Conservation (phyloP, 2,329 filamentous ascomycete species). For the Basipetospora chlamydospora region DNA sequence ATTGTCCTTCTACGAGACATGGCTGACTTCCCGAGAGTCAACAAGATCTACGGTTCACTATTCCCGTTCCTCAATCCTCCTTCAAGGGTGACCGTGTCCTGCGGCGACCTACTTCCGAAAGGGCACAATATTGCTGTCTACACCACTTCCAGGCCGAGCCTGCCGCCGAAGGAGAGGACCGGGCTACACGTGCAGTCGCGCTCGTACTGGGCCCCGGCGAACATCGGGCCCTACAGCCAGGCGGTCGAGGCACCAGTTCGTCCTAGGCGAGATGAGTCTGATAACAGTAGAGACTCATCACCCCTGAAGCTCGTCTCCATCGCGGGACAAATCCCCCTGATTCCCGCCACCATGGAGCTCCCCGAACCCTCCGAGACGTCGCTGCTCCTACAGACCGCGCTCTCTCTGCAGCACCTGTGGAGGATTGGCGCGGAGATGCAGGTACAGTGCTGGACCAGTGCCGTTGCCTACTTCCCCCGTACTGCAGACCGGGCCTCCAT, state of each 20-base stretch:
- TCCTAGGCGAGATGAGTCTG: too few species aligned
- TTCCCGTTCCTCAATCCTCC: constrained; percentile 73
- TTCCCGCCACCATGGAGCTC: constrained; percentile 64
- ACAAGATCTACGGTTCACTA: constrained; percentile 58
- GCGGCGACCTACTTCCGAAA: constrained; percentile 49
- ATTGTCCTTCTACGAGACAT: constrained; percentile 65
- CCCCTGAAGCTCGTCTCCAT: constrained; percentile 40
- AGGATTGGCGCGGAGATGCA: constrained; percentile 60
- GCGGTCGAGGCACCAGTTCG: constrained; percentile 46
- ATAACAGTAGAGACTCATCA: constrained; percentile 6
- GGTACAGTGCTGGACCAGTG: constrained; percentile 61
- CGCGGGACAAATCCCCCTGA: constrained; percentile 81
- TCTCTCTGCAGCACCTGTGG: constrained; percentile 82
- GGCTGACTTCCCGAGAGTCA: constrained; percentile 62
- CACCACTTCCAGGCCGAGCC: constrained; percentile 23
- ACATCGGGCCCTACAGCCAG: constrained; percentile 95
- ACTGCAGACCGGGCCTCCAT: constrained; percentile 15
- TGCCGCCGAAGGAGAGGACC: constrained; percentile 25
- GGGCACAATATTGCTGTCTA: constrained; percentile 47
- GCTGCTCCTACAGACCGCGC: constrained; percentile 39
- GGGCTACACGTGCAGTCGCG: constrained; percentile 80
- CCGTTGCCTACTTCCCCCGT: constrained; percentile 56
- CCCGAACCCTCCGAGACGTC: constrained; percentile 19
- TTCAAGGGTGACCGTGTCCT: constrained; percentile 69
- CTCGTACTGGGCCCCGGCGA: constrained; percentile 95